These are phyloP conservation scores for Solanum gracilifrons DNA, from an alignment of 257 asterid genomes.

Conservation along the genomic window DNA sequence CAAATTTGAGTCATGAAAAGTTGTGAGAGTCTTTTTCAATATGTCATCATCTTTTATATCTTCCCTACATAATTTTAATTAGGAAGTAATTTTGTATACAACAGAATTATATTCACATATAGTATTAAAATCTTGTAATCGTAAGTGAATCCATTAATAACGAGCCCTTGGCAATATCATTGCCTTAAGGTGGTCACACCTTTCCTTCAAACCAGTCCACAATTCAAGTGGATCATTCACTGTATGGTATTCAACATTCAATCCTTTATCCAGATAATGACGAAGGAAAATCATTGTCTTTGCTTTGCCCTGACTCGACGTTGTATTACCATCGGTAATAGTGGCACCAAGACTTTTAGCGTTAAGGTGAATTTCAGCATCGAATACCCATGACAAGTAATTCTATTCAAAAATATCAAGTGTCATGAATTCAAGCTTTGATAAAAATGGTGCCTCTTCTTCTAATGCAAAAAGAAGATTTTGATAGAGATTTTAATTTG, in stretches of 20 bases:
- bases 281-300: not conserved
- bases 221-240: not conserved
- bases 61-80: not conserved
- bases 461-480: too few relatives aligned
- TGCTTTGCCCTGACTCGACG: not conserved
- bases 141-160: not conserved
- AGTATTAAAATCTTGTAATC: not conserved
- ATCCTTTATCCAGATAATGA: not conserved
- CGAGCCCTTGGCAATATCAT: not conserved
- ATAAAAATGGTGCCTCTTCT: too few relatives aligned
- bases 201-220: not conserved
- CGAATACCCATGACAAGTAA: not conserved
- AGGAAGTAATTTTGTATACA: not conserved
- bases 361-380: not conserved
- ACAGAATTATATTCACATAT: not conserved
- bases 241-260: not conserved
- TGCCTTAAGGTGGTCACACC: not conserved
- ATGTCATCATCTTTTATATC: too few relatives aligned
- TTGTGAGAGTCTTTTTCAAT: too few relatives aligned
- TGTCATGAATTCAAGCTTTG: not conserved
- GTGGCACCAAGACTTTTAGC: not conserved
- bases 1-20: not conserved
- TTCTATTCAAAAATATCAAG: not conserved
- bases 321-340: not conserved
- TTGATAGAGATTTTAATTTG: too few relatives aligned